A percentile compares a stretch with the other conserved stretches of the same genome.
Evolutionary conservation across 2,329 filamentous ascomycete species (phyloP).

Genomic region (Clarireedia paspali): DNA sequence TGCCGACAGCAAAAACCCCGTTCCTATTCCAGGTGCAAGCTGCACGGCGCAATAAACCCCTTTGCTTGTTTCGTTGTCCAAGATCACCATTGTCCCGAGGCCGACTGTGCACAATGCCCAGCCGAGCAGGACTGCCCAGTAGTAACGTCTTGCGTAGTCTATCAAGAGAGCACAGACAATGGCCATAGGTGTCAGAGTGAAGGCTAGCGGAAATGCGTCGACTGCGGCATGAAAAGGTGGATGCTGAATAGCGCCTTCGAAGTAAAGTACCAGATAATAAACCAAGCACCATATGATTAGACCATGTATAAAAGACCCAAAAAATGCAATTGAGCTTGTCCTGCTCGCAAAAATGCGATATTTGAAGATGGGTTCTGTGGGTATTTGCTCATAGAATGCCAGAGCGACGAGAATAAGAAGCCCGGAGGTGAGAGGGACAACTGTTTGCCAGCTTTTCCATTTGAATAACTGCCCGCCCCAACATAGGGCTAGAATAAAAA

Average conservation of each 20-base stretch:
- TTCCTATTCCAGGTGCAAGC: constrained; percentile 13
- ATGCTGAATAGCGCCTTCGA: background rate
- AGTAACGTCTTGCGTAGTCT: background rate
- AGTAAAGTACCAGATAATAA: background rate
- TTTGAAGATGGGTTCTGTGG: background rate
- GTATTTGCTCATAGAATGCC: background rate
- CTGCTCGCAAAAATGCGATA: background rate
- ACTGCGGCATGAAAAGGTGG: constrained; percentile 29
- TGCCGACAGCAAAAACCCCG: constrained; percentile 14
- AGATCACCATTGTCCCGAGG: background rate
- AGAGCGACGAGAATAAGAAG: background rate
- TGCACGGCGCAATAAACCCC: background rate
- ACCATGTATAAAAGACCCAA: background rate
- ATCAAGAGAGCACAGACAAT: background rate
- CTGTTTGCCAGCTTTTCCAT: background rate
- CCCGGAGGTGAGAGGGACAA: background rate
- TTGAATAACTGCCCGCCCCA: background rate
- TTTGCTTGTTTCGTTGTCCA: background rate
- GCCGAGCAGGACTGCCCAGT: constrained; percentile 20
- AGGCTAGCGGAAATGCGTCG: constrained; percentile 14
- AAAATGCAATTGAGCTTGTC: background rate
- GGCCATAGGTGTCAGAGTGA: background rate
- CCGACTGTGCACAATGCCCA: background rate
- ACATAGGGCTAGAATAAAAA: background rate
- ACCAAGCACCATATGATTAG: background rate